Evolutionary conservation across 2,329 filamentous ascomycete species (phyloP), one percentile per base, ranked within the genome.

Genomic region (Exophiala sideris): DNA sequence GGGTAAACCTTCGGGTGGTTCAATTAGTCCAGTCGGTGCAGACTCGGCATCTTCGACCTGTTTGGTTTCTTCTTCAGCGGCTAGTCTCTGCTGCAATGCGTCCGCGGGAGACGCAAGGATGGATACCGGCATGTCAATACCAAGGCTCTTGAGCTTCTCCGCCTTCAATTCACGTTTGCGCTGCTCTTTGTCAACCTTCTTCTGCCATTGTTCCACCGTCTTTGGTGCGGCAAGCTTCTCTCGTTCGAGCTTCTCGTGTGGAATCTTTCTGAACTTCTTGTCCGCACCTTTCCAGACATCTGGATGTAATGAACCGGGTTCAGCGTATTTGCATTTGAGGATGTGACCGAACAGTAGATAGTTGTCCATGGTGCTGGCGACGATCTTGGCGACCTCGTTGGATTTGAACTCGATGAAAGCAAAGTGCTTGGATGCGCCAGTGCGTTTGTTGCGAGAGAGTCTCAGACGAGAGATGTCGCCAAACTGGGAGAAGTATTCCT

Each of bases 311-410:
- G 91, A 85, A 57, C 88, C 89, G 53, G 83, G 76, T 3, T 89
- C 83, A 3, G 96, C 81, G 20, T 85, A 76, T 68, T 89, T 88
- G 73, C 91, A 92, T 73, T 95, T 92, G 64, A 99, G 79, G 58
- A 97, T 88, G 70, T 96, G 92, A 5, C 90, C 89, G 70, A 96
- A 97, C 67, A 99, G 81, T 36, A 97, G 83, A 73, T 99, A 99
- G 74, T 91, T 95, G 78, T 96, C 84, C 94, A 99, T 99, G 18
- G 94, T 96, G 75, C 91, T 89, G 46, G 89, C 87, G 29, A 95
- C 92, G 64, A 97, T 91, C 65, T 89, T 87, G 36, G 94, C 92
- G n/a, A 91, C 88, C 53, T 90, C 86, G 33, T 79, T 76, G 5
- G 81, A 83, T 2, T 75, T 74, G 67, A 99, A 99, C 73, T 99